These are phyloP conservation scores for Mycena polygramma DNA, from an alignment of 768 basidiomycete genomes.

Conservation along the genomic window DNA sequence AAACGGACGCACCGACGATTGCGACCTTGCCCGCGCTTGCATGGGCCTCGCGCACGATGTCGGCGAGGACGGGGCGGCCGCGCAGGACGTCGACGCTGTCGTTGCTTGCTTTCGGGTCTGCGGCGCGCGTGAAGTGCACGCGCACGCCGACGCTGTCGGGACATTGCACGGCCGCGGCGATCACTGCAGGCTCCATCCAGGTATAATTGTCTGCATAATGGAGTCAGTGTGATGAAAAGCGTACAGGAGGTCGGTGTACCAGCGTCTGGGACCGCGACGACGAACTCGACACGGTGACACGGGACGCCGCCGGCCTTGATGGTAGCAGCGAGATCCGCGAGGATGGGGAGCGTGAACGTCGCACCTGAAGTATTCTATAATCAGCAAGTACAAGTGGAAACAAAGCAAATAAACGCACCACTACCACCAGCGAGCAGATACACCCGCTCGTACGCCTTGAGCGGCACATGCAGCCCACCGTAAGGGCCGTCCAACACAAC, in stretches of 20 bases:
- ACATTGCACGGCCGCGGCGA: conserved; percentile 7
- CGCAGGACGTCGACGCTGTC: conserved; percentile 3
- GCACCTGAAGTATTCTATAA: conserved; percentile 30
- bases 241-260: conserved; percentile 28
- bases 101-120: conserved; percentile 30
- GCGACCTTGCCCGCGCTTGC: conserved; percentile 41
- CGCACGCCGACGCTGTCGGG: conserved; percentile 16
- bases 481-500: conserved; percentile 48
- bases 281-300: conserved; percentile 42
- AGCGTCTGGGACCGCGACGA: conserved; percentile 39
- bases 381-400: neutral
- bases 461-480: conserved; percentile 42
- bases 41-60: conserved; percentile 38
- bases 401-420: conserved; percentile 38
- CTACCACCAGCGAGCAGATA: conserved; percentile 49
- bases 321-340: conserved; percentile 41
- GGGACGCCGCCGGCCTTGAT: conserved; percentile 30
- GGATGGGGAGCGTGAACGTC: conserved; percentile 44
- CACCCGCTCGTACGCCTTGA: conserved; percentile 45
- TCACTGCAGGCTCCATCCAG: conserved; percentile 40
- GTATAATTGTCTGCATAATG: conserved; percentile 32
- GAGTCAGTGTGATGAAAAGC: neutral
- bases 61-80: conserved; percentile 40
- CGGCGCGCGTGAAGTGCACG: conserved; percentile 27
- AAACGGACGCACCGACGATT: conserved; percentile 41